Conservation (phyloP, 148 eudicot genomes). For the Nyssa sinensis region DNA sequence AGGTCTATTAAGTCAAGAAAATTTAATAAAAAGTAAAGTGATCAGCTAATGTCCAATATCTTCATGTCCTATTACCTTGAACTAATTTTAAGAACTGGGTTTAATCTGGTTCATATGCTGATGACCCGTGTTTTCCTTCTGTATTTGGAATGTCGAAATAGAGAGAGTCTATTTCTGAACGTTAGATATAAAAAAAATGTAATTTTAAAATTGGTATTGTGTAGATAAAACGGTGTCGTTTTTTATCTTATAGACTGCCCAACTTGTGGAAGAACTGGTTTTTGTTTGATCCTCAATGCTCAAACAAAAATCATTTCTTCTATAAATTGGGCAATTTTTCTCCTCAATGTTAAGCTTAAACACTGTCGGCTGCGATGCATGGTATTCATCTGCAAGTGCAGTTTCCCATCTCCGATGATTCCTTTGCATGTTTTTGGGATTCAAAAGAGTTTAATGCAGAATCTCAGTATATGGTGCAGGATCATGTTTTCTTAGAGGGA, state of each 20-base stretch:
- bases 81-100: no score
- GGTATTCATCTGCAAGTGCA: conserved; percentile 54
- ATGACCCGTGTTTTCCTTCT: background rate
- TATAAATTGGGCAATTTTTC: conserved; percentile 37
- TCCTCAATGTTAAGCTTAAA: conserved; percentile 40
- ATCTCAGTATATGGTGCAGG: conserved; percentile 27
- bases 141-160: background rate
- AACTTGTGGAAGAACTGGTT: conserved; percentile 2
- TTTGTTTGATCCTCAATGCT: conserved; percentile 17
- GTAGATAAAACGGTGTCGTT: no score
- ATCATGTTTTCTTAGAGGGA: conserved; percentile 47
- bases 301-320: conserved; percentile 16
- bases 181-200: no score
- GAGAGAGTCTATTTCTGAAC: no score
- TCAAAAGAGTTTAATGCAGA: conserved; percentile 42
- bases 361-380: conserved; percentile 52
- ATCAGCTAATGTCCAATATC: no score
- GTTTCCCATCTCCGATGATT: conserved; percentile 44
- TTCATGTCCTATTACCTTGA: no score
- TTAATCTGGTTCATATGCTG: background rate
- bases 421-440: conserved; percentile 31
- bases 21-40: no score
- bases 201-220: no score
- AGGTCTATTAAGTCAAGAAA: no score
- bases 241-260: no score